Base-by-base conservation (phyloP, 2,329 filamentous ascomycete genomes). In the Endoconidiophora polonica region DNA sequence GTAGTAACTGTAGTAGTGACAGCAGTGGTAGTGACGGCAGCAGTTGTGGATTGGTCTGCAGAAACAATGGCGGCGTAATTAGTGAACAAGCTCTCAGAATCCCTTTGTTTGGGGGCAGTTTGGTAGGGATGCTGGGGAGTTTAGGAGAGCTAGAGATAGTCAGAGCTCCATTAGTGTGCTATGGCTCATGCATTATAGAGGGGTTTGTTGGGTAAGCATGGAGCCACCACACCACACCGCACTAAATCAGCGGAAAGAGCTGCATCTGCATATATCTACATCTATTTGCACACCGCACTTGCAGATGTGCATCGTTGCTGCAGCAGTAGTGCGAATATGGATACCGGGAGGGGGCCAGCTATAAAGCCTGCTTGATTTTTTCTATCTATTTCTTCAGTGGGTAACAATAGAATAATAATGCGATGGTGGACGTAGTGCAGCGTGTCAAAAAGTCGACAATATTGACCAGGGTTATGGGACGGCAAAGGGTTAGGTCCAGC, bases 101-200 rank as follows among this genome's bases (percentile, higher is more conserved):
- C 29, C 29, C 29, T 12, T 33, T 33, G 29, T 33, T 33, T 33
- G n/a, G 7, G 6, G 22, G 23, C 16, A 5, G 40, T 10, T 33
- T 43, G 40, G 18, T 10, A 42, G 43, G 26, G 23, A 45, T n/a
- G 24, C 14, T 24, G 26, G 23, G 29, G n/a, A 45, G 43, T 48
- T 48, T 48, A 44, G 48, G 38, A 43, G 40, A 40, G 42, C 42
- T 37, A 29, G 22, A 44, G 41, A 33, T 16, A 49, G 42, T 24
- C 26, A 26, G 48, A 38, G 48, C 48, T 44, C 44, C 49, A 50
- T 53, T 53, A 53, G 51, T 47, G 51, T 33, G 40, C 47, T 23
- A 43, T 46, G 44, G 52, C 52, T 48, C 48, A 53, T 53, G 52
- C 52, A 53, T 50, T 50, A 50, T 26, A 50, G 52, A 53, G 52